phyloP scores from a whole-genome alignment of 768 basidiomycete species.

The Daedalea quercina region DNA sequence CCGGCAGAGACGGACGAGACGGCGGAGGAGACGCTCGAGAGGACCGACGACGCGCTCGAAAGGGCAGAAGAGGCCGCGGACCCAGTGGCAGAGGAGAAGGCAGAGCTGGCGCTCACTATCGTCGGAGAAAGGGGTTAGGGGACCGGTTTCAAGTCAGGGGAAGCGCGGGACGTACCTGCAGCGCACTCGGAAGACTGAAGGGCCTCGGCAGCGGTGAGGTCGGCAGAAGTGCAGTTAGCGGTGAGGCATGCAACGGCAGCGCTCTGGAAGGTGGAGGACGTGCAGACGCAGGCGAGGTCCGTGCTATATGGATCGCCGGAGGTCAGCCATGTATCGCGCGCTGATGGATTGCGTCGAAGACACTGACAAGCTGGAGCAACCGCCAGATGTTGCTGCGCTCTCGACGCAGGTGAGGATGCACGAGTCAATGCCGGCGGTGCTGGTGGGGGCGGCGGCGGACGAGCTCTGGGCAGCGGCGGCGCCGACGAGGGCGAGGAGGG shows the following conservation, averaged over 20 bases:
- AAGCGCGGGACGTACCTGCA: slow-evolving; percentile 10
- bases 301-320: neutral
- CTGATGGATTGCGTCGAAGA: neutral
- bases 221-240: slow-evolving; percentile 25
- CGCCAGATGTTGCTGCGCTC: neutral
- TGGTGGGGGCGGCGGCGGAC: neutral
- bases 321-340: neutral
- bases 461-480: slow-evolving; percentile 1
- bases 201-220: slow-evolving; percentile 22
- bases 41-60: slow-evolving; percentile 1
- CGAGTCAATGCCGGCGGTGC: slow-evolving; percentile 3
- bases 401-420: slow-evolving; percentile 3
- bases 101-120: slow-evolving; percentile 6
- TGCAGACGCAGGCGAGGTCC: slow-evolving; percentile 30
- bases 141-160: neutral
- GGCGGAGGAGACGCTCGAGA: slow-evolving; percentile 3
- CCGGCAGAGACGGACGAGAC: neutral
- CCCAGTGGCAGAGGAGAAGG: neutral
- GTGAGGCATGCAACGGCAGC: slow-evolving; percentile 27
- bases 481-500: slow-evolving; percentile 2
- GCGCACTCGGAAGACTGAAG: slow-evolving; percentile 30
- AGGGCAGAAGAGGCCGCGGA: neutral
- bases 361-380: neutral
- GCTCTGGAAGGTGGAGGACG: slow-evolving; percentile 29
- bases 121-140: neutral